Percentiles rank a stretch among this genome's conserved stretches.
Conservation (phyloP, 345 rosid genomes). For the Chamaenerion angustifolium region DNA sequence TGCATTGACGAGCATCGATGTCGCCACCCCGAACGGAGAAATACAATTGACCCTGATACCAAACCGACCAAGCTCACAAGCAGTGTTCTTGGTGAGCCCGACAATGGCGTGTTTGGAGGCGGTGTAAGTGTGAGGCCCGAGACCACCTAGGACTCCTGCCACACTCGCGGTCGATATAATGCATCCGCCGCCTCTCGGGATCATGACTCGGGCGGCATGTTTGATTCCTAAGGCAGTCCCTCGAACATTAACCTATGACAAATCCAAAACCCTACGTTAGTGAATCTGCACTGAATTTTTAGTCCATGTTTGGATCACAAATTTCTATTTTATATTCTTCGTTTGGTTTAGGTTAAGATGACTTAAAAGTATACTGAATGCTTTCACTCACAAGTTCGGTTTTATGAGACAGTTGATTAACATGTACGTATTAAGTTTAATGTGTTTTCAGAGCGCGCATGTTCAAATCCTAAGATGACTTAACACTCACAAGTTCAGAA, state of each 20-base stretch:
- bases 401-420: too few species aligned
- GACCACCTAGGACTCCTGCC: conserved; percentile 10
- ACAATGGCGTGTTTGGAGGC: conserved; percentile 13
- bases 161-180: conserved; percentile 13
- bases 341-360: too few species aligned
- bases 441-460: too few species aligned
- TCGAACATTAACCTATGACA: conserved; percentile 5
- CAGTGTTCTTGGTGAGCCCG: conserved; percentile 12
- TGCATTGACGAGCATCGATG: conserved; percentile 10
- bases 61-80: conserved; percentile 10
- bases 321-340: too few species aligned
- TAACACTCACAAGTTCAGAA: too few species aligned
- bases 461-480: too few species aligned
- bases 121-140: conserved; percentile 13
- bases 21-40: conserved; percentile 14
- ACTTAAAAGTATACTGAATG: too few species aligned
- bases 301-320: too few species aligned
- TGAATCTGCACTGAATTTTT: too few species aligned
- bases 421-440: too few species aligned
- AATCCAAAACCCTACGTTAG: too few species aligned
- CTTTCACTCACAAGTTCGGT: too few species aligned
- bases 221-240: conserved; percentile 10
- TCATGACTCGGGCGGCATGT: conserved; percentile 13
- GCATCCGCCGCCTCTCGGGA: conserved; percentile 10
- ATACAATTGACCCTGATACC: conserved; percentile 18